phyloP scores from a whole-genome alignment of 306 rosid genomes.

The Lathyrus aphaca region DNA sequence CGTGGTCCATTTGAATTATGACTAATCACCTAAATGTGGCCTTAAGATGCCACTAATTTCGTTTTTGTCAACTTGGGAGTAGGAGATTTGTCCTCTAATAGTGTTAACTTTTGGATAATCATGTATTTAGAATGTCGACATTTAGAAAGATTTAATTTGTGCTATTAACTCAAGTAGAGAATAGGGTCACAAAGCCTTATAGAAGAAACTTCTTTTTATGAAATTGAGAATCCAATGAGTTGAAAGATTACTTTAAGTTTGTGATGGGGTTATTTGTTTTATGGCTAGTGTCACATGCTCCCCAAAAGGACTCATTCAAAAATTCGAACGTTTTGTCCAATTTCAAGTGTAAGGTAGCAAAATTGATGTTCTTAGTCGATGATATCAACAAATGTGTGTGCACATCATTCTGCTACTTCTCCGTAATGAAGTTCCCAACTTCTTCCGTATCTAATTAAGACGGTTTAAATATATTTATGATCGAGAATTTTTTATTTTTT shows the following conservation, averaged over 20 bases:
- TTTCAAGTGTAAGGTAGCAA: conserved; percentile 46
- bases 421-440: background rate
- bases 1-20: conserved; percentile 51
- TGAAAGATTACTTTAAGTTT: background rate
- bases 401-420: conserved; percentile 4
- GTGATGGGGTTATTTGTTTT: conserved; percentile 14
- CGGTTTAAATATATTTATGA: no score
- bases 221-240: background rate
- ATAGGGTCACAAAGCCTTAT: no score
- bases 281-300: conserved; percentile 32
- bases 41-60: conserved; percentile 49
- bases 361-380: conserved; percentile 40
- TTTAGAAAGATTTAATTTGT: background rate
- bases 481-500: no score
- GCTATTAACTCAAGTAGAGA: no score
- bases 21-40: conserved; percentile 50
- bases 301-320: conserved; percentile 35
- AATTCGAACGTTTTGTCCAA: conserved; percentile 37
- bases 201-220: no score
- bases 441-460: no score
- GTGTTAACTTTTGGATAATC: conserved; percentile 15
- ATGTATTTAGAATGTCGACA: no score
- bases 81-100: conserved; percentile 48
- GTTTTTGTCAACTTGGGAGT: conserved; percentile 40
- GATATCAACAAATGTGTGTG: conserved; percentile 37